Evolutionary conservation across 1,284 basidiomycete species (phyloP), one percentile per base, ranked within the genome.

Genomic region (Austroboletus novae-zelandiae): DNA sequence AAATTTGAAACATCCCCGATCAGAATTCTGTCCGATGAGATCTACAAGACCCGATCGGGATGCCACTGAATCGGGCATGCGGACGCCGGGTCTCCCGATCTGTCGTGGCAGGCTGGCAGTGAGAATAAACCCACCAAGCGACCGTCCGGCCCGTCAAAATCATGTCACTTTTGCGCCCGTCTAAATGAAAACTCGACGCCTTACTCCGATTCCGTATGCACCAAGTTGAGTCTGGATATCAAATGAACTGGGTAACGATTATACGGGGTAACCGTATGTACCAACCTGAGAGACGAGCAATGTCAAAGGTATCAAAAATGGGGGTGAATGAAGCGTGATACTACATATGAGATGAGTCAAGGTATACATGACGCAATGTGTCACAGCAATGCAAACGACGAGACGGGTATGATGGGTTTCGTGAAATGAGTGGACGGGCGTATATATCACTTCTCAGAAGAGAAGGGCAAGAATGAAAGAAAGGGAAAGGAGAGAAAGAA

Each of bases 251-350:
- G 64, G 64, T 67, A 68, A 69, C 53, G 45, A 54, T 53, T 69
- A 54, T 70, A 70, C 64, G 68, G 66, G 67, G 68, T 69, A 69
- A 68, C 64, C 64, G 64, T 54, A 70, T 69, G 64, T 53, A 60
- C 66, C 63, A 62, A 54, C 52, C 59, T 56, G 65, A 52, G 49
- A 45, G 42, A 40, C 37, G 37, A 23, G 37, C 13, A 39, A 23
- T 39, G 37, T 23, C 37, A 56, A 63, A 51, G 64, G 64, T 70
- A 70, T 70, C 68, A 65, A 67, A 66, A 61, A 59, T 54, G 57
- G 63, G 47, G 55, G 54, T 67, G 60, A 67, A 63, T 67, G 67
- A 61, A 56, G 55, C 52, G 58, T 66, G 64, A 65, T 70, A 66
- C 68, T 66, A 66, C 65, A 66, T 64, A 65, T 66, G 65, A 57